phyloP scores from a whole-genome alignment of 345 rosid genomes.

The Geranium rotundifolium region DNA sequence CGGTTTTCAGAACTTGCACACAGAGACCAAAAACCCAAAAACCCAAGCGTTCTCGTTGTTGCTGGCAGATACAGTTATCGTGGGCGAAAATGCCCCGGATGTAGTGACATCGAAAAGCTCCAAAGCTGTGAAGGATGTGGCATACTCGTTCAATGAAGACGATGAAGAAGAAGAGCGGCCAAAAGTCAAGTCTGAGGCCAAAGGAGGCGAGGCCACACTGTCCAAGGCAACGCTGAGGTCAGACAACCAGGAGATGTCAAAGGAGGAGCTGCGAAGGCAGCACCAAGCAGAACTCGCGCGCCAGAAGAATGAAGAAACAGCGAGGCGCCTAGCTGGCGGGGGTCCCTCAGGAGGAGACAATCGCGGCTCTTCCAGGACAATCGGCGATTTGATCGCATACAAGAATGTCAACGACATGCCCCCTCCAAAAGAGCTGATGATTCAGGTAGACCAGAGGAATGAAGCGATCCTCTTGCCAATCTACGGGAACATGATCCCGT shows the following conservation, averaged over 20 bases:
- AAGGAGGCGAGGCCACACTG: slow-evolving; percentile 25
- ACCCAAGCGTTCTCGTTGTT: slow-evolving; percentile 52
- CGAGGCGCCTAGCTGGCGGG: slow-evolving; percentile 84
- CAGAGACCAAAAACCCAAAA: slow-evolving; percentile 42
- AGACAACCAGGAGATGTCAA: slow-evolving; percentile 78
- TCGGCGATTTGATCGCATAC: slow-evolving; percentile 68
- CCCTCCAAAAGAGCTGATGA: slow-evolving; percentile 59
- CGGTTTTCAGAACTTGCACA: slow-evolving; percentile 83
- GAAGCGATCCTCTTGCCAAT: slow-evolving; percentile 81
- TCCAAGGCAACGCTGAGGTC: slow-evolving; percentile 83
- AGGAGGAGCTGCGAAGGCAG: slow-evolving; percentile 92
- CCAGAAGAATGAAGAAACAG: slow-evolving; percentile 95
- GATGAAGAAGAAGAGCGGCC: slow-evolving; percentile 49
- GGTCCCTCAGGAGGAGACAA: slow-evolving; percentile 47
- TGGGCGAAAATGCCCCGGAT: slow-evolving; percentile 49
- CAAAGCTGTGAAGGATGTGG: slow-evolving; percentile 73
- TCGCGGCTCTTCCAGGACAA: slow-evolving; percentile 42
- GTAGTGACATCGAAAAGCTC: slow-evolving; percentile 55
- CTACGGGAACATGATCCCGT: slow-evolving; percentile 81
- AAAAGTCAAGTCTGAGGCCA: slow-evolving; percentile 26
- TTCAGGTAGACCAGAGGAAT: slow-evolving; percentile 78
- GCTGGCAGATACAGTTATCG: slow-evolving; percentile 82
- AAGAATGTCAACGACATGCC: slow-evolving; percentile 81
- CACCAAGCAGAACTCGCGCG: slow-evolving; percentile 98
- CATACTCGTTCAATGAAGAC: slow-evolving; percentile 84